Conservation (phyloP, 1,139 yeast genomes). For the Hansenula lynferdii region DNA sequence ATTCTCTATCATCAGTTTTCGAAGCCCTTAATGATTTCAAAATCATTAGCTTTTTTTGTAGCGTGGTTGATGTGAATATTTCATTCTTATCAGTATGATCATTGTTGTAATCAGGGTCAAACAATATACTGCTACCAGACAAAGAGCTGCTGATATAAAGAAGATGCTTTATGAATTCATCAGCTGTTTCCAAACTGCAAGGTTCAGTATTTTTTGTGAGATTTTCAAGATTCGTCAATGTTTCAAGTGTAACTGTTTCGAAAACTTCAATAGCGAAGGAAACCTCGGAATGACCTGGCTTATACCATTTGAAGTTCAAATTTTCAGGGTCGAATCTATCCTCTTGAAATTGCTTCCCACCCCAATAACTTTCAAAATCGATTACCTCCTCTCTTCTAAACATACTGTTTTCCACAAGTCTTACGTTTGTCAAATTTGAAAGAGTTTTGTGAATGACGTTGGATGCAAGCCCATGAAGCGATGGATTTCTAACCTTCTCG, state of each 20-base stretch:
- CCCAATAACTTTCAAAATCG: conserved; percentile 57
- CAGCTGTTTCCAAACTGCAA: conserved; percentile 26
- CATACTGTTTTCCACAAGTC: conserved; percentile 49
- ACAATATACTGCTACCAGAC: conserved; percentile 71
- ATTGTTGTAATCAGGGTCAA: conserved; percentile 56
- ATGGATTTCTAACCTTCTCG: conserved; percentile 67
- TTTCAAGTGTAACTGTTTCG: conserved; percentile 41
- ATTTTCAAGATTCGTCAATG: conserved; percentile 38
- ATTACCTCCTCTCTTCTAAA: conserved; percentile 37
- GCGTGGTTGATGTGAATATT: conserved; percentile 15
- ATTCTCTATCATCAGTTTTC: conserved; percentile 26
- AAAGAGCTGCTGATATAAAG: conserved; percentile 54
- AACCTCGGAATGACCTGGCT: conserved; percentile 56
- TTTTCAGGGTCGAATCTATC: conserved; percentile 39
- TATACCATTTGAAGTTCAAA: conserved; percentile 67
- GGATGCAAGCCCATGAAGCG: conserved; percentile 35
- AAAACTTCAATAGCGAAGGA: conserved; percentile 59
- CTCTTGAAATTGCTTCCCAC: conserved; percentile 56
- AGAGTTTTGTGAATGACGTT: conserved; percentile 63
- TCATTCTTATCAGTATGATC: conserved; percentile 17
- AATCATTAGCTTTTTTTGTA: conserved; percentile 27
- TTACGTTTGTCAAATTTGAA: conserved; percentile 57
- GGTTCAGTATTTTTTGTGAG: conserved; percentile 20
- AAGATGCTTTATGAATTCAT: conserved; percentile 51
- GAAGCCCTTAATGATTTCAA: conserved; percentile 29